Evolutionary conservation across 371 early-diverging fungal genomes (phyloP).

Genomic region (Lichtheimia ornata): DNA sequence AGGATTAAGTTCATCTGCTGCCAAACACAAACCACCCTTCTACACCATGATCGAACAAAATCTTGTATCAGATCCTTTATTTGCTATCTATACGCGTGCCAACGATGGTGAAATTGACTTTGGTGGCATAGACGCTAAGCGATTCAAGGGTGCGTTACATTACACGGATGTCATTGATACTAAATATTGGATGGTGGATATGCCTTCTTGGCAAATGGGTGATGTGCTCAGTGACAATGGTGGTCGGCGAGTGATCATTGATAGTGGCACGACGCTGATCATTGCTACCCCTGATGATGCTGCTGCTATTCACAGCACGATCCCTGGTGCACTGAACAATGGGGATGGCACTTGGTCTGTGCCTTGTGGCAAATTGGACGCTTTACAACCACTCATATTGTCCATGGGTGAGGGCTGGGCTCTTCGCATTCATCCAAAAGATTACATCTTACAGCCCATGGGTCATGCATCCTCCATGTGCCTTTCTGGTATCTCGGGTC

Average conservation of each 20-base stretch:
- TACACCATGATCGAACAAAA: constrained; percentile 68
- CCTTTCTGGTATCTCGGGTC: constrained; percentile 68
- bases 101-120: constrained; percentile 67
- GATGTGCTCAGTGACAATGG: constrained; percentile 20
- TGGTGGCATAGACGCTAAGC: constrained; percentile 63
- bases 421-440: constrained; percentile 50
- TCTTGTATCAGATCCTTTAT: constrained; percentile 67
- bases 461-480: constrained; percentile 48
- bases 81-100: constrained; percentile 66
- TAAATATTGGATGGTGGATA: constrained; percentile 79
- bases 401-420: constrained; percentile 45
- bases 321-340: constrained; percentile 62
- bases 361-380: constrained; percentile 49
- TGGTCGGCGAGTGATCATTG: constrained; percentile 51
- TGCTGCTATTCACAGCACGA: constrained; percentile 59
- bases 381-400: constrained; percentile 50
- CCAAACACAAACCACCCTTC: constrained; percentile 60
- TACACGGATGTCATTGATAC: constrained; percentile 71
- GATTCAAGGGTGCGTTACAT: constrained; percentile 54
- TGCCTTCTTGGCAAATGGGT: constrained; percentile 48
- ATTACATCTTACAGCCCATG: constrained; percentile 61
- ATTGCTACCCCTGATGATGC: constrained; percentile 70
- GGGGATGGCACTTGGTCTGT: constrained; percentile 56
- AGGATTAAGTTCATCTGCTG: constrained; percentile 50
- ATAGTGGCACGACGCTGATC: constrained; percentile 70